Evolutionary conservation across 305 asterid species (phyloP), one percentile per base, ranked within the genome.

Genomic region (Withania somnifera): DNA sequence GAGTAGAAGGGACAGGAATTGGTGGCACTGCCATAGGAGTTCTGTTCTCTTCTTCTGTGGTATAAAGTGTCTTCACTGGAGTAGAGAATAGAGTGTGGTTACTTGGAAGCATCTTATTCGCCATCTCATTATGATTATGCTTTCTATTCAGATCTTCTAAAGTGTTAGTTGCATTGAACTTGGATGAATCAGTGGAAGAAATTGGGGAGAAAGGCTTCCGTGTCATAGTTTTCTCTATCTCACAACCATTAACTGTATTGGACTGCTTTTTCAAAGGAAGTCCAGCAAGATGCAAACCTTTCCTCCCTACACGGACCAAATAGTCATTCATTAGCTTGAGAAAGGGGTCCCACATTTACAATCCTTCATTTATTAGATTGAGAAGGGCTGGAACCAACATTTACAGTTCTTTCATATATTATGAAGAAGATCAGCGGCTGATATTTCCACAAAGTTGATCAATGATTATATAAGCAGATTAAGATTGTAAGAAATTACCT

Each of bases 201-300:
- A 97, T 89, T 64, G 99, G 99, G 63, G 99, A 97, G 89, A 97
- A 97, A 22, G 99, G 99, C 87, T 84, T 92, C 78, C 99, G 91
- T 28, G 67, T 82, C 86, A 87, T 83, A 82, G 95, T 89, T 3
- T 90, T 86, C 80, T 93, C 97, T 22, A 53, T 63, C 78, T 91
- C 98, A 11, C 87, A 88, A 28, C 88, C 84, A 50, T 64, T 64
- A 15, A 64, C 73, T 64, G 73, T 17, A 32, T 17, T 64, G 50
- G 26, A 64, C 75, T 64, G 75, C 82, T 91, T 91, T 68, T 86
- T 92, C 19, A 71, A 83, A 20, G 97, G 92, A 77, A 91, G 87
- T 45, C 93, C 97, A 61, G 95, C 95, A 22, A 91, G 87, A 86
- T 95, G 97, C 88, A 94, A 82, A 60, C 97, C 98, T 88, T 95